These are phyloP conservation scores for Ascomycota sp. DNA, from an alignment of 2,329 filamentous ascomycete genomes.

Conservation along the genomic window DNA sequence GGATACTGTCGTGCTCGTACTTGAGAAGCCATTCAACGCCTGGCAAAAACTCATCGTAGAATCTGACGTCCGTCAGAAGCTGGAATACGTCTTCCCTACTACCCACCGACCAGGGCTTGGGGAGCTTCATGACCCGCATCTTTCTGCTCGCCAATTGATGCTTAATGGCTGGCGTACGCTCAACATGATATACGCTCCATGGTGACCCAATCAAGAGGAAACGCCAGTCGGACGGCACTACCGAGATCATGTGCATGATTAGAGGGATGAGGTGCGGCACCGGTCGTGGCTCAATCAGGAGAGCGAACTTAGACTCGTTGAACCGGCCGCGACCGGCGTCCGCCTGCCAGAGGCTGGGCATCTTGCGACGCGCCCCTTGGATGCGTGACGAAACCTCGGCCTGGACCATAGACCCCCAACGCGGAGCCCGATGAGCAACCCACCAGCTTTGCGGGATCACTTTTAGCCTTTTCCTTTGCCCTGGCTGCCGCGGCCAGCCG, in stretches of 20 bases:
- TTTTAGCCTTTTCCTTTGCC: background rate
- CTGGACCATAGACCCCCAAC: constrained; percentile 22
- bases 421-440: constrained; percentile 21
- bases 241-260: constrained; percentile 29
- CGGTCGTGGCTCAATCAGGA: constrained; percentile 28
- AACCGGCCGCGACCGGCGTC: constrained; percentile 15
- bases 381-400: constrained; percentile 16
- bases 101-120: constrained; percentile 23
- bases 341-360: constrained; percentile 20
- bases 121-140: constrained; percentile 27
- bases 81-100: constrained; percentile 26
- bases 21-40: constrained; percentile 32
- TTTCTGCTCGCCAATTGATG: constrained; percentile 29
- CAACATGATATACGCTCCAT: constrained; percentile 23
- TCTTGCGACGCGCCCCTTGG: constrained; percentile 18
- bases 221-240: constrained; percentile 32
- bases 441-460: constrained; percentile 20
- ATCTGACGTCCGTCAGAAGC: constrained; percentile 26
- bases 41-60: constrained; percentile 30
- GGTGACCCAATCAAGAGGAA: constrained; percentile 31
- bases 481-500: background rate
- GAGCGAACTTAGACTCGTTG: constrained; percentile 29
- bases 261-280: constrained; percentile 27
- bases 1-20: constrained; percentile 33
- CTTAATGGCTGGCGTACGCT: constrained; percentile 23